phyloP scores from a whole-genome alignment of 2,329 filamentous ascomycete genomes.

The Pestalotiopsis sp. region DNA sequence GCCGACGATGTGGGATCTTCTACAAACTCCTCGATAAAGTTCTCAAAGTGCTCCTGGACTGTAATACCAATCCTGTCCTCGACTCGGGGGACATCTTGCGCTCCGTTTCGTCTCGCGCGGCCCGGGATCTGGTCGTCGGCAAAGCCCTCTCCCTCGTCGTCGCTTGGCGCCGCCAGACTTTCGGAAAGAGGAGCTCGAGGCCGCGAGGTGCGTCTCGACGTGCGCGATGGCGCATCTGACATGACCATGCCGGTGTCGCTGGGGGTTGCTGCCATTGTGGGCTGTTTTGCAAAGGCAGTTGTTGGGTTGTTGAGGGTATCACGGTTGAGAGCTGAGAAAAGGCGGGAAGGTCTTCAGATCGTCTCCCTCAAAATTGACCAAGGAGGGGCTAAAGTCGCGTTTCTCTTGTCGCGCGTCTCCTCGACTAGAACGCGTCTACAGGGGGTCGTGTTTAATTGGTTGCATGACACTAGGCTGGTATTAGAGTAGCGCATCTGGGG shows the following conservation, averaged over 20 bases:
- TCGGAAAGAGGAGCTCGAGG: conserved; percentile 65
- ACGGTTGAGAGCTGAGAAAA: background rate
- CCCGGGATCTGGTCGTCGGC: conserved; percentile 65
- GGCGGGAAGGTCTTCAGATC: conserved; percentile 13
- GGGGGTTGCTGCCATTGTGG: conserved; percentile 48
- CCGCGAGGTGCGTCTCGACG: conserved; percentile 27
- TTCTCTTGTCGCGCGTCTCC: background rate
- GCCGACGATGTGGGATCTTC: conserved; percentile 69
- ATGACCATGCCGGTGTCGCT: conserved; percentile 60
- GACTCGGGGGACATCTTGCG: conserved; percentile 65
- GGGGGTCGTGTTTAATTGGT: conserved; percentile 38
- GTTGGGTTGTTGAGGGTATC: background rate
- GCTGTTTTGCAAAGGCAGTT: background rate
- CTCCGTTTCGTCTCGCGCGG: conserved; percentile 49
- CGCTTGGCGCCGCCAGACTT: conserved; percentile 60
- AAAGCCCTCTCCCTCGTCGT: conserved; percentile 64
- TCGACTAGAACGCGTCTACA: background rate
- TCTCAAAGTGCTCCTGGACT: conserved; percentile 76
- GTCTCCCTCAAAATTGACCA: conserved; percentile 20
- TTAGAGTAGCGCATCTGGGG: background rate
- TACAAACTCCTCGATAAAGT: conserved; percentile 78
- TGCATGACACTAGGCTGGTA: conserved; percentile 28
- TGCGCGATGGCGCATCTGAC: conserved; percentile 48
- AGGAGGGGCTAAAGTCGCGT: conserved; percentile 23
- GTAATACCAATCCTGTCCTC: conserved; percentile 77